Conservation (phyloP, 225 moss, liverwort and hornwort genomes). For the Asterella californica region DNA sequence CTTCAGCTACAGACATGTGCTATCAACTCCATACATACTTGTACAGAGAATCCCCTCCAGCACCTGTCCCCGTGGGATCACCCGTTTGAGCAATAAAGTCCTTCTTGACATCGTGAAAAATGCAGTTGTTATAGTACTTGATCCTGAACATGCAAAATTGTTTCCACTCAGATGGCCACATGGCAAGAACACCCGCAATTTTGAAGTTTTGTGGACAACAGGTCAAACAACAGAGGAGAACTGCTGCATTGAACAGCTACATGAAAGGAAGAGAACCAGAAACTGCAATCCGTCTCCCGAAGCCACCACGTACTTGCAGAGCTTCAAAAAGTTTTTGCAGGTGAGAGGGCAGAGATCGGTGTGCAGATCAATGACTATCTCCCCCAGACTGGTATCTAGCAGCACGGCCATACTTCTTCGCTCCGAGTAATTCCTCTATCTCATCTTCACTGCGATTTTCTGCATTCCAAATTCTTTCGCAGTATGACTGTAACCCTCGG, state of each 20-base stretch:
- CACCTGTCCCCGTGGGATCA: constrained; percentile 76
- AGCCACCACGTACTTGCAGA: constrained; percentile 72
- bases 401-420: constrained; percentile 65
- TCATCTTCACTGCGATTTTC: neutral
- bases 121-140: constrained; percentile 92
- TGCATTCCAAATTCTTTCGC: neutral
- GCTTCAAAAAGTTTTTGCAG: constrained; percentile 90
- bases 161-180: neutral
- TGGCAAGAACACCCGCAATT: neutral
- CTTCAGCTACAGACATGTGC: neutral
- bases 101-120: constrained; percentile 87
- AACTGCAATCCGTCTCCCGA: neutral
- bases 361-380: constrained; percentile 85
- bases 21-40: constrained; percentile 49
- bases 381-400: constrained; percentile 87
- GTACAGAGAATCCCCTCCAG: constrained; percentile 94
- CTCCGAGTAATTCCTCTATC: neutral
- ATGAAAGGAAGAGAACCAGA: neutral
- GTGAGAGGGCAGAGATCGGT: constrained; percentile 79
- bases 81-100: constrained; percentile 98
- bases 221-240: neutral
- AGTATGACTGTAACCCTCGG: neutral
- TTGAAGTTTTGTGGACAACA: neutral
- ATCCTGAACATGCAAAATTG: constrained; percentile 50
- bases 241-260: neutral